phyloP scores from a whole-genome alignment of 192 early-diverging fungal genomes.

The Coemansia pectinata region DNA sequence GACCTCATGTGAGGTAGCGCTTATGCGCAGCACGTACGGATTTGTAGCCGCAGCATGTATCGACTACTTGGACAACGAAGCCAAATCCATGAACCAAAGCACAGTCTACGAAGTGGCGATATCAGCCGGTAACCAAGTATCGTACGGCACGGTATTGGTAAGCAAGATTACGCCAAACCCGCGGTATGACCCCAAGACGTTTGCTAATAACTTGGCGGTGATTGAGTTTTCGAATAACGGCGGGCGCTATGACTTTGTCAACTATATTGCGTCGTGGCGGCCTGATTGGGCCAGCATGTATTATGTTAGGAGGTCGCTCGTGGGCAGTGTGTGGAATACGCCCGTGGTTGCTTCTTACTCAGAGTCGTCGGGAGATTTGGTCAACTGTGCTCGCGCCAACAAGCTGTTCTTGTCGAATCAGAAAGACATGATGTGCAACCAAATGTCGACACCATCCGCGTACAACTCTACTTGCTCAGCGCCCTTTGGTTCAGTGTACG shows the following conservation, averaged over 20 bases:
- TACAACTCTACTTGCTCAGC: conserved; percentile 26
- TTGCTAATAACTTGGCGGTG: conserved; percentile 49
- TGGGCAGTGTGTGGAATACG: conserved; percentile 16
- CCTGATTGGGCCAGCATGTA: conserved; percentile 41
- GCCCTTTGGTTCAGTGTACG: conserved; percentile 38
- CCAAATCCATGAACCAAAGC: conserved; percentile 12
- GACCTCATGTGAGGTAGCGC: conserved; percentile 48
- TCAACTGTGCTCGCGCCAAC: conserved; percentile 18
- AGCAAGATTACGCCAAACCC: conserved; percentile 28
- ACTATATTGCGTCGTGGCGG: conserved; percentile 47
- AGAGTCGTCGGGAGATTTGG: neutral
- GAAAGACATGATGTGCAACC: conserved; percentile 41
- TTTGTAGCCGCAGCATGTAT: conserved; percentile 46
- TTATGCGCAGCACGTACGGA: conserved; percentile 35
- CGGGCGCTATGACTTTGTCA: conserved; percentile 20
- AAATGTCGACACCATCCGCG: conserved; percentile 14
- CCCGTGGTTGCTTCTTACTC: conserved; percentile 15
- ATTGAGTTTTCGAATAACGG: conserved; percentile 28
- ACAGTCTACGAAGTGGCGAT: conserved; percentile 37
- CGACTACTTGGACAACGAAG: conserved; percentile 25
- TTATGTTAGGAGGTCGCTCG: conserved; percentile 30
- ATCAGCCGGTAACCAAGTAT: conserved; percentile 14
- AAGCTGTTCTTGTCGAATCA: conserved; percentile 23
- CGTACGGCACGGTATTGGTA: conserved; percentile 28
- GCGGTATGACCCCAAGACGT: conserved; percentile 37